Evolutionary conservation across 148 eudicot genomes (phyloP).

Genomic region (Spergularia bocconei): DNA sequence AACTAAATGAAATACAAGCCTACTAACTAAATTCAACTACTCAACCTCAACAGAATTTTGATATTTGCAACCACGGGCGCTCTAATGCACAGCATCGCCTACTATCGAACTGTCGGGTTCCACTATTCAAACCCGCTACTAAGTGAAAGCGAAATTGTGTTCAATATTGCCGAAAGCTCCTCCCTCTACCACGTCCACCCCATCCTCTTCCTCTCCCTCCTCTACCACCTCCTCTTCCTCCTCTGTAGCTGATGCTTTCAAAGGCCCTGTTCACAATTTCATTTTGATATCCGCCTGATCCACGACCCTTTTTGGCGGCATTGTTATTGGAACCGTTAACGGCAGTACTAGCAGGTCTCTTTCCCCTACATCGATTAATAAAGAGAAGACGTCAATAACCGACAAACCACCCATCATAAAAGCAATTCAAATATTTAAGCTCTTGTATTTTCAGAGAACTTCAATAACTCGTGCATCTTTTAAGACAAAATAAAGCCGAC

Average conservation of each 20-base stretch:
- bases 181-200: conserved; percentile 76
- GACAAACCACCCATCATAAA: no score
- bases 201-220: conserved; percentile 59
- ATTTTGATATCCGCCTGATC: conserved; percentile 53
- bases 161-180: conserved; percentile 35
- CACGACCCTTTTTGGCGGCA: conserved; percentile 67
- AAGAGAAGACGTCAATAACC: neutral
- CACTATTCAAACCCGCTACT: conserved; percentile 3
- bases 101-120: neutral
- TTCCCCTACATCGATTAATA: conserved; percentile 39
- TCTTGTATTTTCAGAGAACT: neutral
- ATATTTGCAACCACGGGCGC: neutral
- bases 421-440: neutral
- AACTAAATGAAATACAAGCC: neutral
- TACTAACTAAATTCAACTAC: conserved; percentile 1
- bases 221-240: conserved; percentile 61
- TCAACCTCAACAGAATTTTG: neutral
- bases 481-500: neutral
- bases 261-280: conserved; percentile 70
- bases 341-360: conserved; percentile 49
- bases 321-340: conserved; percentile 47
- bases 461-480: neutral
- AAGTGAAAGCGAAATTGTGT: neutral
- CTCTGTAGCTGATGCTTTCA: conserved; percentile 49
- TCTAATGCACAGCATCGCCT: neutral